Percentiles rank a stretch among this genome's conserved stretches.
These are phyloP conservation scores for Plasmodium coatneyi DNA, from an alignment of 169 alveolate genomes.

Conservation along the genomic window DNA sequence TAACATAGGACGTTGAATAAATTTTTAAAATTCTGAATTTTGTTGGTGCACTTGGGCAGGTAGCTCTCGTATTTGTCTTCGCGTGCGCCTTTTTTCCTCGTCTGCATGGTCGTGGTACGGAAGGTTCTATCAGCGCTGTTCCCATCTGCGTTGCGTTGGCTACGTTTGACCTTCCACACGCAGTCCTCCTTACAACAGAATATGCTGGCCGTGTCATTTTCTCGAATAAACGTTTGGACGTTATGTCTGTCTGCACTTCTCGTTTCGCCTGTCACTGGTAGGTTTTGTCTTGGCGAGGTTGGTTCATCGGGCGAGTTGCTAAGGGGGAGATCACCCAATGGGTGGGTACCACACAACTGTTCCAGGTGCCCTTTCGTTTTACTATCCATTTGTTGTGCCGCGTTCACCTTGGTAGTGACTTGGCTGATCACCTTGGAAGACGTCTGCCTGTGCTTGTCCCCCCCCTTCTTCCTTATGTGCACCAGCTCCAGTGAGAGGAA, in stretches of 20 bases:
- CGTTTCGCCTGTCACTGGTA: neutral
- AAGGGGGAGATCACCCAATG: neutral
- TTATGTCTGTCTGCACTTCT: neutral
- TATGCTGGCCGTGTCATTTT: constrained; percentile 15
- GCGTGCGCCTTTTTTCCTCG: neutral
- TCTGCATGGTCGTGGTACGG: neutral
- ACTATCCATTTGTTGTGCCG: neutral
- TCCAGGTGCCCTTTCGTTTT: neutral
- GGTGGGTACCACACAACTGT: neutral
- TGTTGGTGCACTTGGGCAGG: constrained; percentile 8
- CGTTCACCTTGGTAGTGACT: neutral
- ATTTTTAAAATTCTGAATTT: constrained; percentile 39
- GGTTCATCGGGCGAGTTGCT: neutral
- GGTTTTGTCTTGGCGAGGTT: neutral
- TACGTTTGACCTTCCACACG: constrained; percentile 41
- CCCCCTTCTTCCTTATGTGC: constrained; percentile 26
- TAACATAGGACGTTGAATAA: constrained; percentile 47
- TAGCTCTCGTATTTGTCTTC: neutral
- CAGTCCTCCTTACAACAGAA: constrained; percentile 72
- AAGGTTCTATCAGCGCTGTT: neutral
- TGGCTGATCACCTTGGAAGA: neutral
- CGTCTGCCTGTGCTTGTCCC: neutral
- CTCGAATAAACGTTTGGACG: neutral
- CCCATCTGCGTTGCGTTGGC: neutral
- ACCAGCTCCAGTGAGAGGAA: constrained; percentile 56